Evolutionary conservation across 176 grass and related monocot genomes (phyloP), one percentile per base, ranked within the genome.

Genomic region (Zizania latifolia): DNA sequence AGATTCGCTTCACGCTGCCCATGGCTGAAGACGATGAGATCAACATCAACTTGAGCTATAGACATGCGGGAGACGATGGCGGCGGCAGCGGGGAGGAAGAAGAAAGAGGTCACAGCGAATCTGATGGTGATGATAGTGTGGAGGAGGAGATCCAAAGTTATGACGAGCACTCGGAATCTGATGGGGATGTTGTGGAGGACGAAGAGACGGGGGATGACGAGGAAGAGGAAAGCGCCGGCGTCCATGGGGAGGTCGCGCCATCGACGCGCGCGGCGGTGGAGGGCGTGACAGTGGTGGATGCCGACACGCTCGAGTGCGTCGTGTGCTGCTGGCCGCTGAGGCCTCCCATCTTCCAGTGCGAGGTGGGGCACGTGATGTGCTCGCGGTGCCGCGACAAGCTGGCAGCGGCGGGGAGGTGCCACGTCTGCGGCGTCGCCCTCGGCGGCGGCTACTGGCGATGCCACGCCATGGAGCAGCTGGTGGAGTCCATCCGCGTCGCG

Each of bases 321-420:
- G 40, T 69, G 15, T 69, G 65, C 23, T 46, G 0, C 40, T 15
- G 45, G 3, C 65, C 40, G 3, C 40, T 69, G 13, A 44, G 44
- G 15, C 65, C 65, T 10, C 65, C 65, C 8, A 69, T 69, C 65
- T 69, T 69, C 65, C 40, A 45, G 77, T 79, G 65, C 65, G 4
- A 16, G 2, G 51, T 69, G 9, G 64, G 64, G 11, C 77, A 79
- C 27, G 64, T 59, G 3, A 13, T 79, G 12, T 79, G 77, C 65
- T 58, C 37, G 8, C 37, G 65, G 12, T 79, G 65, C 65, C 36
- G 53, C 10, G 11, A 80, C 28, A 70, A 44, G 65, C 51, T 80
- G 1, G 12, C 53, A 19, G 17, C 12, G 0, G 28, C 5, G 4
- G 30, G 59, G 9, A 38, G 3, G 15, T 80, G 78, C 29, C 78